Evolutionary conservation across 192 early-diverging fungal genomes (phyloP).

Genomic region (Coemansia sp.): DNA sequence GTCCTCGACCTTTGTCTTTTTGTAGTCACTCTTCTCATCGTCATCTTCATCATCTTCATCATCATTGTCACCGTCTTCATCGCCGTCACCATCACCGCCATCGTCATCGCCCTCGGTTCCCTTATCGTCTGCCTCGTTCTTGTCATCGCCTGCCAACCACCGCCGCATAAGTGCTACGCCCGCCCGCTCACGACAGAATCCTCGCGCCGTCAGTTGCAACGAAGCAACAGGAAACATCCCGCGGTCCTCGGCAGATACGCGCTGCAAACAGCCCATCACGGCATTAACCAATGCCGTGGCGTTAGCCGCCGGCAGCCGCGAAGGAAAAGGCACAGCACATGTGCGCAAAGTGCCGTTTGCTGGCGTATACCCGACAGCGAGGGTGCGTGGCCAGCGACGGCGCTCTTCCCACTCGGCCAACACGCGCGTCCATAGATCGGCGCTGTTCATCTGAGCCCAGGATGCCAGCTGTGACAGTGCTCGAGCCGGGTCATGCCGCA

Average conservation of each 20-base stretch:
- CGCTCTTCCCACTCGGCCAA: slow-evolving; percentile 42
- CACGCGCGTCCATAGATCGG: slow-evolving; percentile 48
- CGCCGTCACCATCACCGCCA: background rate
- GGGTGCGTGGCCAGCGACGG: slow-evolving; percentile 37
- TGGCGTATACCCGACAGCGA: slow-evolving; percentile 22
- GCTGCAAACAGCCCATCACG: slow-evolving; percentile 15
- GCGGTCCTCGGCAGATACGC: slow-evolving; percentile 7
- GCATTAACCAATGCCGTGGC: slow-evolving; percentile 15
- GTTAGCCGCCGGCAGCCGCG: slow-evolving; percentile 9
- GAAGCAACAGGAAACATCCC: slow-evolving; percentile 20
- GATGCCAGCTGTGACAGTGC: slow-evolving; percentile 21
- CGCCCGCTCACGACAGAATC: slow-evolving; percentile 39
- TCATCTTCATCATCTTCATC: slow-evolving; percentile 3
- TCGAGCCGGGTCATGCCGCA: slow-evolving; percentile 19
- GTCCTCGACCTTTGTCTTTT: slow-evolving; percentile 11
- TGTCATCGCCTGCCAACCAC: slow-evolving; percentile 24
- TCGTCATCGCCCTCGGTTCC: no score
- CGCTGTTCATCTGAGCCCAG: slow-evolving; percentile 42
- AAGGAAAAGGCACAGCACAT: slow-evolving; percentile 33
- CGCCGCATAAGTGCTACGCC: slow-evolving; percentile 35
- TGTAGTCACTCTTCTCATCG: slow-evolving; percentile 17
- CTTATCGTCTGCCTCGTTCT: background rate
- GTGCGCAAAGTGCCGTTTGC: background rate
- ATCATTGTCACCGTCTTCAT: no score
- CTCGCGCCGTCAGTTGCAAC: slow-evolving; percentile 28